Evolutionary conservation across 2,329 filamentous ascomycete species (phyloP).

Genomic region (Colletotrichum lini): DNA sequence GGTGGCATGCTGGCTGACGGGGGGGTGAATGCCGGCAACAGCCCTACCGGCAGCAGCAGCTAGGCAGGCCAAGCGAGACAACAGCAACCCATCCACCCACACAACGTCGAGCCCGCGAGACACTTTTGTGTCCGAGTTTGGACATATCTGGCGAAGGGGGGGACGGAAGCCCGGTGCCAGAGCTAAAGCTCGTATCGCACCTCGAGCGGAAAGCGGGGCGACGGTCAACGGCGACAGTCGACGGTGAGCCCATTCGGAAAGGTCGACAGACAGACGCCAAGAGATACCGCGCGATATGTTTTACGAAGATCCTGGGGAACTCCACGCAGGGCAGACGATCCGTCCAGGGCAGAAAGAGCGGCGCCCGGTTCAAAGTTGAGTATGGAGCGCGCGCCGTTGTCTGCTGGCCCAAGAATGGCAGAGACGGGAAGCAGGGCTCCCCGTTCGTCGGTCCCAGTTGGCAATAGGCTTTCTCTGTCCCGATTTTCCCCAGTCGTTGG

Average conservation of each 20-base stretch:
- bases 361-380: background rate
- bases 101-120: background rate
- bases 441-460: background rate
- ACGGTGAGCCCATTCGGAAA: background rate
- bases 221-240: background rate
- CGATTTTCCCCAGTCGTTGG: background rate
- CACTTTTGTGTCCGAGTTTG: background rate
- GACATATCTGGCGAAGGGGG: background rate
- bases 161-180: background rate
- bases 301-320: background rate
- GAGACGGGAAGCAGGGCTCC: background rate
- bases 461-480: background rate
- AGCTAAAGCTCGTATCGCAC: constrained; percentile 18
- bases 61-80: background rate
- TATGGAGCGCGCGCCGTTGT: background rate
- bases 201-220: background rate
- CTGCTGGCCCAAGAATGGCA: background rate
- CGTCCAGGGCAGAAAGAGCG: background rate
- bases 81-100: no score
- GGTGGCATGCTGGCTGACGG: background rate
- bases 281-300: background rate
- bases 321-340: no score
- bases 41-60: constrained; percentile 1
- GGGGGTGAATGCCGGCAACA: background rate
- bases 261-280: background rate